These are phyloP conservation scores for Setaria italica DNA, from an alignment of 202 grass and related monocot species.

Conservation along the genomic window DNA sequence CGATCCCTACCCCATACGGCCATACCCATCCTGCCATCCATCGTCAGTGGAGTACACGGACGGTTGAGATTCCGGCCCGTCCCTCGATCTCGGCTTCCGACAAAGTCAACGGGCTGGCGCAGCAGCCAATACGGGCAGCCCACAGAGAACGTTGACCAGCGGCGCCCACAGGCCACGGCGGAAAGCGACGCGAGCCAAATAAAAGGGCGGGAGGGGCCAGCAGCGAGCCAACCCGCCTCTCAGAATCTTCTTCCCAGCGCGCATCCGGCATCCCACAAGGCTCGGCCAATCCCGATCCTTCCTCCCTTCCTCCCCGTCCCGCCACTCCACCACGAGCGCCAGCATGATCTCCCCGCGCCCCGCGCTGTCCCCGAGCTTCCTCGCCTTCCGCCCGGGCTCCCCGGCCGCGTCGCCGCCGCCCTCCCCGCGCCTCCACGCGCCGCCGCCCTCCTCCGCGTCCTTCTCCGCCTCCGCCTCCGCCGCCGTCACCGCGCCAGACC, in stretches of 20 bases:
- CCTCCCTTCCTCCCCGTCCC: background rate
- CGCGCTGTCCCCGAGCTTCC: constrained; percentile 39
- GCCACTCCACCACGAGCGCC: background rate
- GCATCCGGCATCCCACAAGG: background rate
- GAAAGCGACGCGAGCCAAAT: background rate
- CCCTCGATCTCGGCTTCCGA: background rate
- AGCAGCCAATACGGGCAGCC: constrained; percentile 3
- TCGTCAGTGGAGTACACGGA: background rate
- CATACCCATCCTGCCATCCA: no score
- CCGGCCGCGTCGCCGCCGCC: constrained; percentile 25
- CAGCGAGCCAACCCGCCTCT: background rate
- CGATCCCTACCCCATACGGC: no score
- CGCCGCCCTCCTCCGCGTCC: constrained; percentile 37
- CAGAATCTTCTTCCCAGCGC: background rate
- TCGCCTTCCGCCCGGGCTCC: constrained; percentile 23
- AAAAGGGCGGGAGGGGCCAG: background rate
- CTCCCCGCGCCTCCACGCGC: constrained; percentile 28
- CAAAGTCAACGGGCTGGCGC: background rate
- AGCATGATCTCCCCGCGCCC: constrained; percentile 57
- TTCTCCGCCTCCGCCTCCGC: constrained; percentile 17
- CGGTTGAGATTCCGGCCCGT: constrained; percentile 1
- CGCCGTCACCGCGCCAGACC: background rate
- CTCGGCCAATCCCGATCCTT: background rate
- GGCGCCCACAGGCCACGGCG: background rate
- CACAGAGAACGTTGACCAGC: background rate